A percentile compares a stretch with the other conserved stretches of the same genome.
Conservation (phyloP, 2,329 filamentous ascomycete genomes). For the Sporothrix variecibatus region DNA sequence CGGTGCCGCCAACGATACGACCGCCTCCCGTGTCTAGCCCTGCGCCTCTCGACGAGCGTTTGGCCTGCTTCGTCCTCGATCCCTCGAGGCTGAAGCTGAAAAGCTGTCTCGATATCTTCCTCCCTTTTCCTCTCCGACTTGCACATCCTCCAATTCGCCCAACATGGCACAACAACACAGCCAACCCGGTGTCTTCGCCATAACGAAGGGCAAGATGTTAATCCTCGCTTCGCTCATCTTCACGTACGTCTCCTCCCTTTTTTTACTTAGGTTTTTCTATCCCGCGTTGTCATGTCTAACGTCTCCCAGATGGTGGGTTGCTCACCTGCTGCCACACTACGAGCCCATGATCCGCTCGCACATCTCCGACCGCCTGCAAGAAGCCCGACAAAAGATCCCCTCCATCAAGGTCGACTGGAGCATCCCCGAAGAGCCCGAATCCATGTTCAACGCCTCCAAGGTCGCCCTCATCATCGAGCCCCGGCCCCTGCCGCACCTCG, state of each 20-base stretch:
- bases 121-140: not conserved
- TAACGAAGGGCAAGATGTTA: conserved; percentile 43
- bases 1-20: not conserved
- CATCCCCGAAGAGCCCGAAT: conserved; percentile 37
- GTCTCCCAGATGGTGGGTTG: conserved; percentile 49
- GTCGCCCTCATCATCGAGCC: conserved; percentile 56
- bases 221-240: conserved; percentile 41
- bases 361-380: conserved; percentile 43
- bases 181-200: conserved; percentile 34
- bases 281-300: not conserved
- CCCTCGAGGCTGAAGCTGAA: not conserved
- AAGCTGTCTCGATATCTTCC: not conserved
- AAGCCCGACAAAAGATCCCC: conserved; percentile 45
- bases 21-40: not conserved
- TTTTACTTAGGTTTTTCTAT: not conserved
- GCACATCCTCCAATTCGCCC: not conserved
- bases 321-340: conserved; percentile 47
- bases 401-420: conserved; percentile 46
- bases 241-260: conserved; percentile 39
- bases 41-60: not conserved
- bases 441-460: conserved; percentile 51
- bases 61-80: not conserved
- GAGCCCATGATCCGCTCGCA: conserved; percentile 45
- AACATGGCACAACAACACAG: conserved; percentile 30
- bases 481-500: conserved; percentile 50